Evolutionary conservation across 768 basidiomycete genomes (phyloP).

Genomic region (Leccinum longicurvipes): DNA sequence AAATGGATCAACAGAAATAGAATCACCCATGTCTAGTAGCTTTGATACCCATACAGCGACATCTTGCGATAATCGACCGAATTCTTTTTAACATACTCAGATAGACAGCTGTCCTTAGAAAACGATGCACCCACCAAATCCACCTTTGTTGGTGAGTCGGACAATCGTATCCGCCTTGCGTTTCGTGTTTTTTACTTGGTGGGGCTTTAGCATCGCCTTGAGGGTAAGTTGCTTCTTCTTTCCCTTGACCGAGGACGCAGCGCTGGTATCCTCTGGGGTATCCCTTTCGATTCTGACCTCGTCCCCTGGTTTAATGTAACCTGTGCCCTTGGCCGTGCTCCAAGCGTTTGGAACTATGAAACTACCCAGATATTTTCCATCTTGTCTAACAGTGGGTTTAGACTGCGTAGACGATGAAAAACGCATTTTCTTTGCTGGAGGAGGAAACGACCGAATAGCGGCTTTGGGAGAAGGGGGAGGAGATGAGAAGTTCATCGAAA

Average conservation of each 20-base stretch:
- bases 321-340: constrained; percentile 73
- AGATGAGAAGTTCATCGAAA: constrained; percentile 24
- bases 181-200: constrained; percentile 43
- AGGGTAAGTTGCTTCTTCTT: constrained; percentile 66
- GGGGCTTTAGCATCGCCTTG: constrained; percentile 61
- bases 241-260: constrained; percentile 26
- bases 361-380: constrained; percentile 58
- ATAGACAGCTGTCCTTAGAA: neutral
- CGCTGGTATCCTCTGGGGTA: constrained; percentile 31
- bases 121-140: constrained; percentile 51
- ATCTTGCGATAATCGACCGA: constrained; percentile 72
- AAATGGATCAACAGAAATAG: neutral
- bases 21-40: constrained; percentile 64
- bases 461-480: constrained; percentile 21
- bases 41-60: constrained; percentile 70
- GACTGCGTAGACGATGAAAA: constrained; percentile 31
- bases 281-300: constrained; percentile 57
- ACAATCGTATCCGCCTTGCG: constrained; percentile 64
- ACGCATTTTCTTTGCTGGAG: constrained; percentile 54
- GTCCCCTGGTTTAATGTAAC: constrained; percentile 68
- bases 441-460: constrained; percentile 16
- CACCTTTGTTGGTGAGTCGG: constrained; percentile 58
- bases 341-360: constrained; percentile 70
- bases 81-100: constrained; percentile 46
- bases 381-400: constrained; percentile 12